Base-by-base conservation (phyloP, 2,329 filamentous ascomycete genomes). In the Neopestalotiopsis sp. region DNA sequence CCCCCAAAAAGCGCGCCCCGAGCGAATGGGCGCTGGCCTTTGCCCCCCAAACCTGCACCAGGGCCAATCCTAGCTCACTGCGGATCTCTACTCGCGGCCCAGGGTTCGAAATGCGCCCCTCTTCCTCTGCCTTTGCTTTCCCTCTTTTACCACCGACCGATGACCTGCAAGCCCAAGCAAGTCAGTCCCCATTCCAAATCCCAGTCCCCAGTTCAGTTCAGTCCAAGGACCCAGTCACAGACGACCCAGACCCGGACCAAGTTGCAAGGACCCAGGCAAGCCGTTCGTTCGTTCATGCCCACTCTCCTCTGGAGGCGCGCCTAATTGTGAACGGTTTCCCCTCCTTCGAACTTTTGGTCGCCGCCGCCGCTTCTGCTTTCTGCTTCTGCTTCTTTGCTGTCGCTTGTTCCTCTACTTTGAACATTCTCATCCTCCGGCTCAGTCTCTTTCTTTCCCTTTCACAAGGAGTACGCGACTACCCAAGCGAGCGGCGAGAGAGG, bases 271-370 rank as follows among this genome's bases (percentile, higher is more conserved):
- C 45, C 45, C 45, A 53, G 42, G n/a, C n/a, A 53, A 30, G 57
- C 57, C 57, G 24, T 59, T 59, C 24, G 57, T 59, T 59, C 57
- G 20, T 53, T 17, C 45, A 17, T 53, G 57, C 57, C 57, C 57
- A 59, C 57, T 34, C 57, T 62, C 59, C 30, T 62, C 34, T 62
- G 32, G 59, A 62, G 59, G 59, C 30, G 59, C 57, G 30, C 59
- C 59, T 62, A 62, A 59, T 62, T 62, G 34, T 38, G 59, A 62
- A 62, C 59, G 59, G 59, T 62, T 62, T 62, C 59, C 59, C 59
- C 59, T 62, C 59, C 59, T 62, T 62, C 59, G 59, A 53, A 62
- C 59, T 62, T 40, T 42, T 40, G 59, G 34, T 10, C 34, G 34
- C 34, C 34, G 34, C 34, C 34, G 34, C 34, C 34, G 34, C 34